Evolutionary conservation across 371 early-diverging fungal species (phyloP).

Genomic region (Apophysomyces sp.): DNA sequence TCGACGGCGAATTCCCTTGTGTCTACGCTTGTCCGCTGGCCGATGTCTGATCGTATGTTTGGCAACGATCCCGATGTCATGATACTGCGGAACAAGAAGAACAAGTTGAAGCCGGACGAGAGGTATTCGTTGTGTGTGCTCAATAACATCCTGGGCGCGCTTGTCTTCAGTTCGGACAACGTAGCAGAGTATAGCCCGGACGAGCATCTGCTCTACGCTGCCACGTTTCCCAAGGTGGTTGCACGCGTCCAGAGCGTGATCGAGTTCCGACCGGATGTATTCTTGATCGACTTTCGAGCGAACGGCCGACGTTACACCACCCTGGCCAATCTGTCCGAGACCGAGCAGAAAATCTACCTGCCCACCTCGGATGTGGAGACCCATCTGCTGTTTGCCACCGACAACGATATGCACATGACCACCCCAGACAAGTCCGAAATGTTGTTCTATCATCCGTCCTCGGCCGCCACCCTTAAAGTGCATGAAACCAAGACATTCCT

Average conservation of each 20-base stretch:
- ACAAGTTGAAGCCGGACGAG: slow-evolving; percentile 47
- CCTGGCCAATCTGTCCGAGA: slow-evolving; percentile 44
- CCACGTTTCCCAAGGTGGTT: slow-evolving; percentile 47
- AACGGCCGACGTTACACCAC: slow-evolving; percentile 37
- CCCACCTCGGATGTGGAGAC: slow-evolving; percentile 24
- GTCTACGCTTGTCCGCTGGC: slow-evolving; percentile 56
- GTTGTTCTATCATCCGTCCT: slow-evolving; percentile 43
- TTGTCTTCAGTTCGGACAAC: slow-evolving; percentile 60
- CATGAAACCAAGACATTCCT: slow-evolving; percentile 50
- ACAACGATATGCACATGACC: slow-evolving; percentile 37
- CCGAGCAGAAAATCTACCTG: slow-evolving; percentile 41
- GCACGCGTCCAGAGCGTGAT: slow-evolving; percentile 41
- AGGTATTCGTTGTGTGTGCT: slow-evolving; percentile 54
- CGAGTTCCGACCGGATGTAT: slow-evolving; percentile 43
- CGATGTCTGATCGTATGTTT: slow-evolving; percentile 57
- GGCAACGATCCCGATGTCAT: slow-evolving; percentile 66
- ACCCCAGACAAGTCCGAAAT: slow-evolving; percentile 17
- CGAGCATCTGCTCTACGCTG: slow-evolving; percentile 42
- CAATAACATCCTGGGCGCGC: slow-evolving; percentile 59
- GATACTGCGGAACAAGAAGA: slow-evolving; percentile 52
- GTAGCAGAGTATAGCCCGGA: slow-evolving; percentile 36
- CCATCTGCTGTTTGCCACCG: slow-evolving; percentile 31
- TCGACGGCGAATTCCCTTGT: slow-evolving; percentile 58
- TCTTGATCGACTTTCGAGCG: slow-evolving; percentile 36
- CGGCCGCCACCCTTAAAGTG: slow-evolving; percentile 22